Percentiles rank a stretch among this genome's conserved stretches.
Conservation (phyloP, 768 basidiomycete genomes). For the Rhizopogon vulgaris region DNA sequence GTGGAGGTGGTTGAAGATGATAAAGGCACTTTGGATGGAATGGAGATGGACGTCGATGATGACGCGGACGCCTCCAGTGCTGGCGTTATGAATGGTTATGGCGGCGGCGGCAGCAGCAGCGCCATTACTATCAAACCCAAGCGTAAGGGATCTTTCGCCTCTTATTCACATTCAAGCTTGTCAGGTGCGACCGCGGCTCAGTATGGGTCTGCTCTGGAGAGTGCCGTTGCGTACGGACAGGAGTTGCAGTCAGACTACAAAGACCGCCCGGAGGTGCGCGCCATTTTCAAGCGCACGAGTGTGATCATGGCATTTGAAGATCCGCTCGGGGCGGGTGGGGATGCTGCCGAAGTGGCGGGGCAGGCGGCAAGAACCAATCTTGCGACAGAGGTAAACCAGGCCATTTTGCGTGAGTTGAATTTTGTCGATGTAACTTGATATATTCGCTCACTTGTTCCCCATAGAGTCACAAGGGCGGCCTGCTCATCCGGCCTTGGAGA, state of each 20-base stretch:
- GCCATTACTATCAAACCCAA: slow-evolving; percentile 27
- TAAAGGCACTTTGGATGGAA: slow-evolving; percentile 32
- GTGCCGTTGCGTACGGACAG: slow-evolving; percentile 72
- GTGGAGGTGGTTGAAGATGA: slow-evolving; percentile 29
- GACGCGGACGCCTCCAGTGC: slow-evolving; percentile 25
- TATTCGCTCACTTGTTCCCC: slow-evolving; percentile 3
- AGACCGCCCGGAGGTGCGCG: slow-evolving; percentile 55
- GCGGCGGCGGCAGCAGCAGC: slow-evolving; percentile 11
- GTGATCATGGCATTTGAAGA: slow-evolving; percentile 77
- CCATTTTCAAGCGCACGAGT: slow-evolving; percentile 68
- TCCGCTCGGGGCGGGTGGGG: slow-evolving; percentile 60
- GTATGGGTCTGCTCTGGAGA: slow-evolving; percentile 55
- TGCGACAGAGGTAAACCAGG: slow-evolving; percentile 74
- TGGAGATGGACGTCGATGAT: slow-evolving; percentile 55
- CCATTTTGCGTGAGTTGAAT: slow-evolving; percentile 63
- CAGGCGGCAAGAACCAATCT: slow-evolving; percentile 58
- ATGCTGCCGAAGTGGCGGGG: slow-evolving; percentile 62
- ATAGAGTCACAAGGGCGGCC: slow-evolving; percentile 77
- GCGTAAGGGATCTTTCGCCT: slow-evolving; percentile 21
- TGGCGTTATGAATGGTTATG: slow-evolving; percentile 7
- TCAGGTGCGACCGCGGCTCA: slow-evolving; percentile 25
- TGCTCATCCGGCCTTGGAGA: slow-evolving; percentile 64
- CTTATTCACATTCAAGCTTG: slow-evolving; percentile 20
- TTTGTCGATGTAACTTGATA: background rate
- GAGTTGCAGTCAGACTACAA: slow-evolving; percentile 63